Percentiles rank a stretch among this genome's conserved stretches.
phyloP scores from a whole-genome alignment of 495 filamentous ascomycete genomes.

The Aspergillus hancockii region DNA sequence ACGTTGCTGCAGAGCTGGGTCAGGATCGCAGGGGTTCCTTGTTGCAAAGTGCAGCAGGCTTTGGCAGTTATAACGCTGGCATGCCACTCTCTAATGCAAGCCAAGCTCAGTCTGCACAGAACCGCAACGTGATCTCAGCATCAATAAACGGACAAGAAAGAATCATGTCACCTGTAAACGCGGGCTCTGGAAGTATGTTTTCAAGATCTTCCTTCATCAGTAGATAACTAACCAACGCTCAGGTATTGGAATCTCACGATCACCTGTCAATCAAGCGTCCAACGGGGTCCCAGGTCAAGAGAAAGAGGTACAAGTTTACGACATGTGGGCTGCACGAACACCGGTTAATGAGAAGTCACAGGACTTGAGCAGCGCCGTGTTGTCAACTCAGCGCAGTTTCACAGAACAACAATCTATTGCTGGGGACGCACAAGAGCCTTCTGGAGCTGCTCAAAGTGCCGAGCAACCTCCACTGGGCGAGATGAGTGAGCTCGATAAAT shows the following conservation, averaged over 20 bases:
- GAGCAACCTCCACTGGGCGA: constrained; percentile 64
- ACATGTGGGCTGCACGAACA: not conserved
- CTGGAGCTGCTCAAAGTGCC: constrained; percentile 37
- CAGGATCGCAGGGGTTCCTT: constrained; percentile 65
- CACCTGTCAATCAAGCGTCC: constrained; percentile 41
- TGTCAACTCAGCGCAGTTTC: constrained; percentile 37
- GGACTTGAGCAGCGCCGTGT: constrained; percentile 36
- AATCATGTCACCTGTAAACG: constrained; percentile 33
- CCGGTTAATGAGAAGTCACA: constrained; percentile 12
- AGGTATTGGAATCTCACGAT: constrained; percentile 45
- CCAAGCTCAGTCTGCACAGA: constrained; percentile 31
- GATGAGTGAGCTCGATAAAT: constrained; percentile 79
- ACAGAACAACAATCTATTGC: constrained; percentile 41
- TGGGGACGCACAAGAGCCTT: constrained; percentile 39
- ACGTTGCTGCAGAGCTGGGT: constrained; percentile 66
- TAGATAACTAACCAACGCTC: constrained; percentile 18
- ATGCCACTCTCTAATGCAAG: constrained; percentile 41
- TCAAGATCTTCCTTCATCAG: not conserved
- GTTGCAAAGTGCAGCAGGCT: constrained; percentile 65
- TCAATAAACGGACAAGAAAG: constrained; percentile 37
- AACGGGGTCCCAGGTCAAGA: constrained; percentile 45
- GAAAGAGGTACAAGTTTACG: constrained; percentile 39
- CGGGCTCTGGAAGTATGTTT: constrained; percentile 23
- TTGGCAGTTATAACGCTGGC: constrained; percentile 55
- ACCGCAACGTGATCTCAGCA: constrained; percentile 28